Evolutionary conservation across 164 flowering plant species (phyloP), one percentile per base, ranked within the genome.

Genomic region (Cinnamomum micranthum): DNA sequence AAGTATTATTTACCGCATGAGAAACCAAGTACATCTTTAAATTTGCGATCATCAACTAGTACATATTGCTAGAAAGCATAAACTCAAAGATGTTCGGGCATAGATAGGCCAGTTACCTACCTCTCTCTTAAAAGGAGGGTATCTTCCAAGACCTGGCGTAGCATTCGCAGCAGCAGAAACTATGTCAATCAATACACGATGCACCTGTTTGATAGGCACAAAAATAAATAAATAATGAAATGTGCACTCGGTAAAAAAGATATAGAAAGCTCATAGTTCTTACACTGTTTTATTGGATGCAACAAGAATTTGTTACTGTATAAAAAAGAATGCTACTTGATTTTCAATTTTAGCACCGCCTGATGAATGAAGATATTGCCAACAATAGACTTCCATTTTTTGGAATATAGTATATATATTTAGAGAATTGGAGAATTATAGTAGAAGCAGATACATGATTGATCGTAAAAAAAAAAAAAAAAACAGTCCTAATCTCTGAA

Each of bases 121-220:
- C 96, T 94, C 98, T 86, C 97, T 82, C 84, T 94, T 94, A 73
- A 91, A 96, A 74, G 95, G 95, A 78, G 99, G 97, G 75, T 96
- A 96, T 87, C 97, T 90, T 73, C 97, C 99, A 74, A 96, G 93
- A 74, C 99, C 99, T 33, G 98, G 94, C 14, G 99, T 96, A 55
- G 94, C 91, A 88, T 89, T 91, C 71, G 98, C 99, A 76, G 97
- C 77, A 73, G 97, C 81, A 82, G 98, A 90, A 76, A 96, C 97
- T 52, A 96, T 91, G 81, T 96, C 99, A 31, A 92, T 85, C 68
- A 96, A 81, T 28, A 96, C 99, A 65, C 92, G 91, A 77, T 96
- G 99, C 62, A 96, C 99, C 99, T 93, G 79, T 51, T 69, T 35
- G 35, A n/a, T 9, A 59, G 3, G 19, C 47, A 74, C 24, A 41